These are phyloP conservation scores for Adansonia digitata DNA, from an alignment of 345 rosid genomes.

Conservation along the genomic window DNA sequence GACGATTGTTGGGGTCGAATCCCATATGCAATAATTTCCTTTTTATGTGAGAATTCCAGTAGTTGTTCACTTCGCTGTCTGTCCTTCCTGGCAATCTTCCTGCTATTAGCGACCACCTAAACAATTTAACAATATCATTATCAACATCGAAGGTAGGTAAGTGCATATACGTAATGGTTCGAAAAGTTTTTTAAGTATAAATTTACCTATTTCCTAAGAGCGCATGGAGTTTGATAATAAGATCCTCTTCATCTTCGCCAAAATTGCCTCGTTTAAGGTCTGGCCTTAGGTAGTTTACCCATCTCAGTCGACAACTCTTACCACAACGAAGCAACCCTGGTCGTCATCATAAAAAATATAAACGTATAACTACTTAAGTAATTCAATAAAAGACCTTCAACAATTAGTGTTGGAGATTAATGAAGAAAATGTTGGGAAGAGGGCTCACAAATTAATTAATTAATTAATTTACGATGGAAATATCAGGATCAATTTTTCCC, in stretches of 20 bases:
- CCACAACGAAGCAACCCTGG: conserved; percentile 15
- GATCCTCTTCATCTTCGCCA: conserved; percentile 17
- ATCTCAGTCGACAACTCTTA: conserved; percentile 15
- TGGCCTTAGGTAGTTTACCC: conserved; percentile 11
- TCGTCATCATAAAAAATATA: neutral
- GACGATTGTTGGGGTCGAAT: conserved; percentile 6
- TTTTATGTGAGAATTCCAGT: conserved; percentile 14
- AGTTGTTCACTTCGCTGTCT: conserved; percentile 14
- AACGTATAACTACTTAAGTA: neutral
- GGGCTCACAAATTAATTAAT: no score
- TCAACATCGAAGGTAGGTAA: no score
- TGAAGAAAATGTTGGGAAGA: no score
- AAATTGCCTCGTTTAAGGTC: conserved; percentile 10
- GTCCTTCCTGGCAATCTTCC: conserved; percentile 15
- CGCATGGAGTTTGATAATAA: conserved; percentile 15
- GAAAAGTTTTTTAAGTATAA: no score
- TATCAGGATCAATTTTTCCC: no score
- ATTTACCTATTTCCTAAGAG: conserved; percentile 14
- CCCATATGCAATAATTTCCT: conserved; percentile 8
- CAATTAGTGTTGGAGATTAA: no score
- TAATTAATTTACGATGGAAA: no score
- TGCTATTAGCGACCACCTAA: conserved; percentile 14
- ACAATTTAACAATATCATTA: neutral
- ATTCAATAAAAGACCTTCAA: no score
- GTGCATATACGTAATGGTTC: no score